phyloP scores from a whole-genome alignment of 1,284 basidiomycete species.

The Cystobasidium sp. region DNA sequence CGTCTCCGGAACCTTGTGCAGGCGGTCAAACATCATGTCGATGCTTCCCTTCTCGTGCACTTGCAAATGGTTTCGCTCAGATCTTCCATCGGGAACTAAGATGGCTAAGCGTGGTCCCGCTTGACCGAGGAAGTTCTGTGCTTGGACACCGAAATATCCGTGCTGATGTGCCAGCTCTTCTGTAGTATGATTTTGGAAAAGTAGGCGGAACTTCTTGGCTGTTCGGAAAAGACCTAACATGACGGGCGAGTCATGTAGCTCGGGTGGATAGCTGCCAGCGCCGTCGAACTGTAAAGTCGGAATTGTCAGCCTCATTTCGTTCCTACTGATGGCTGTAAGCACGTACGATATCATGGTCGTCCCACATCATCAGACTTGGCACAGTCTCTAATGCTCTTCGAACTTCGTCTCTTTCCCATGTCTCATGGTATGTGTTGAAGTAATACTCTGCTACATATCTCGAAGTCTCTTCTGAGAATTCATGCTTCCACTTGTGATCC shows the following conservation, averaged over 20 bases:
- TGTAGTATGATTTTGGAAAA: slow-evolving; percentile 46
- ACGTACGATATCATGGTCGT: slow-evolving; percentile 34
- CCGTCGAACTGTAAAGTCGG: slow-evolving; percentile 36
- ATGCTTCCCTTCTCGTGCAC: slow-evolving; percentile 26
- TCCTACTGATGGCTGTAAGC: background rate
- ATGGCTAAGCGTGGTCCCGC: slow-evolving; percentile 37
- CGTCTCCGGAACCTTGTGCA: slow-evolving; percentile 29
- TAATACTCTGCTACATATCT: slow-evolving; percentile 42
- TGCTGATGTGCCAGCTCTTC: slow-evolving; percentile 32
- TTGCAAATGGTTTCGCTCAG: slow-evolving; percentile 36
- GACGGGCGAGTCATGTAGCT: slow-evolving; percentile 42
- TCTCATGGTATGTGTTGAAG: slow-evolving; percentile 45
- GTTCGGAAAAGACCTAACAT: slow-evolving; percentile 44
- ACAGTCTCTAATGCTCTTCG: slow-evolving; percentile 37
- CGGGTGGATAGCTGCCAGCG: slow-evolving; percentile 43
- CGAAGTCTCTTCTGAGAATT: slow-evolving; percentile 44
- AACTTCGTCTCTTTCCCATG: slow-evolving; percentile 45
- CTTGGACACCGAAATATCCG: slow-evolving; percentile 39
- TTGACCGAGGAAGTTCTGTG: slow-evolving; percentile 41
- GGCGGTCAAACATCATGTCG: slow-evolving; percentile 38
- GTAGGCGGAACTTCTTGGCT: slow-evolving; percentile 42
- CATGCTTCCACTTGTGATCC: slow-evolving; percentile 43
- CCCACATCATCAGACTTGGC: slow-evolving; percentile 44
- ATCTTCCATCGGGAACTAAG: slow-evolving; percentile 36
- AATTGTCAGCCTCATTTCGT: background rate